Base-by-base conservation (phyloP, 2,329 filamentous ascomycete species). In the Macrophomina pseudophaseolina region DNA sequence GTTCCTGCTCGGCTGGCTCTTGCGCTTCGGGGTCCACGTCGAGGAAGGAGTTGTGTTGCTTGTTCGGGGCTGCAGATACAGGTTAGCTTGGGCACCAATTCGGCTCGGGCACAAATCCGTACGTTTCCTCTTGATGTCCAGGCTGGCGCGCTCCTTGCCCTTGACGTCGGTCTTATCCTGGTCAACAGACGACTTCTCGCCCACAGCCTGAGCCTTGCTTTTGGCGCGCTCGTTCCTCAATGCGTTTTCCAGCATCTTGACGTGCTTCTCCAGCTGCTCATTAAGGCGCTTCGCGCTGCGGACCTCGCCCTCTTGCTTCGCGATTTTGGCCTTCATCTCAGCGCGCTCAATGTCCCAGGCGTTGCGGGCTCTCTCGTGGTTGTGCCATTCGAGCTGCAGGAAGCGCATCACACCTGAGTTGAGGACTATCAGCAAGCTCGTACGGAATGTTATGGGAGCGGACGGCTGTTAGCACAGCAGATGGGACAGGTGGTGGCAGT, bases 261-360 rank as follows among this genome's bases (percentile, higher is more conserved):
- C 91, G 75, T 97, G 96, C 82, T 93, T 93, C 77, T 92, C 93
- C 65, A 97, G 82, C 40, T 93, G 92, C 79, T 94, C 93, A 74
- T 97, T 94, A 67, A 94, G 88, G 69, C 92, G 91, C 80, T 97
- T 95, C 60, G 92, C 90, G 71, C 94, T 92, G 70, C 94, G 87
- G 38, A 90, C 88, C 72, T 97, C 92, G 65, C 95, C 95, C 80
- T 99, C 95, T 70, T 98, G 87, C 74, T 92, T 91, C 62, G 94
- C 94, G 81, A 99, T 97, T 75, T 96, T 90, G 72, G 92, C 93
- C 83, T 97, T 97, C 95, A 99, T 98, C 82, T 99, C 95, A 74
- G 97, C 95, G 76, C 93, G 90, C 81, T 99, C 95, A 77, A 99
- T 99, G 80, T 99, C 95, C 95, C 95, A 99, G 44, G 93, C 90